Evolutionary conservation across 2,329 filamentous ascomycete species (phyloP), one percentile per base, ranked within the genome.

Genomic region (Phyllosticta citrichinensis): DNA sequence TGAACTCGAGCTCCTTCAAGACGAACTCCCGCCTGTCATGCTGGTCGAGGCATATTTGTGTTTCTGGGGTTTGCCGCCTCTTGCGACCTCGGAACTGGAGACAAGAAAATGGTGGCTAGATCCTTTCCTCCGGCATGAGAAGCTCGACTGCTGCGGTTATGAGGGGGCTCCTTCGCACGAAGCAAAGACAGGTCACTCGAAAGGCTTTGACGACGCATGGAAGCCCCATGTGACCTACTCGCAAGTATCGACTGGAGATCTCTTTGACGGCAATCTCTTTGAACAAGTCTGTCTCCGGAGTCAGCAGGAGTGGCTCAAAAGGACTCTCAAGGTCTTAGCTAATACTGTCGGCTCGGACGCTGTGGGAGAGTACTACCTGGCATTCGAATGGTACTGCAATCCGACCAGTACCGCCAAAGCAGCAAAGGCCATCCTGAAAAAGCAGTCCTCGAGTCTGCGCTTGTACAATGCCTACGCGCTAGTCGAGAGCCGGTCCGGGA

Each of bases 401-500:
- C 76, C 81, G 0, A 77, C 74, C 1, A 76, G 74, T 2, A 83
- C 85, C 25, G 87, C 83, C 65, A 95, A 90, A 69, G 77, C 81
- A 6, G 89, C 90, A 0, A 96, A 90, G 67, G 74, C 75, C 6
- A 76, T 96, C 0, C 73, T 97, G n/a, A 93, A 88, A 68, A 80
- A 79, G 55, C 82, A 83, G 60, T 78, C 85, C 0, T 78, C 83
- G 0, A 87, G 84, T 66, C 71, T 89, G 2, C 76, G 79, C 14
- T 76, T 97, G 0, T 97, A 95, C 73, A 88, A 91, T 65, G 84
- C 86, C 0, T 96, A 93, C 68, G 89, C 87, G 0, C 74, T 90
- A 14, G 83, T 91, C 3, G 89, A 96, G 71, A 79, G 75, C 65
- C 76, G 77, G 1, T 80, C 80, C 30, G 83, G 80, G 0, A 86